Base-by-base conservation (phyloP, 768 basidiomycete species). In the Ramaria rubella region DNA sequence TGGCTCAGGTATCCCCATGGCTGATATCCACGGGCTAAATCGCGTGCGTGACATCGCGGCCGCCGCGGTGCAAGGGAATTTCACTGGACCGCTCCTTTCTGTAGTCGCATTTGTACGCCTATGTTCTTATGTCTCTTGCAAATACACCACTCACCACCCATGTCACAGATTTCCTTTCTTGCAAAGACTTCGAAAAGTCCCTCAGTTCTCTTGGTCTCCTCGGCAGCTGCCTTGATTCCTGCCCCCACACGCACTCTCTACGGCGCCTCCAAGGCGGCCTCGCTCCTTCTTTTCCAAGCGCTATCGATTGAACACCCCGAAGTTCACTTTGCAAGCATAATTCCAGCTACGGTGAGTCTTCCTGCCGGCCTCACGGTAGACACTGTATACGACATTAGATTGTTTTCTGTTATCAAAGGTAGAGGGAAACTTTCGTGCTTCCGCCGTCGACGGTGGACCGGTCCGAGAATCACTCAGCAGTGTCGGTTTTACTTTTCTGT, bases 211-310 rank as follows among this genome's bases (percentile, higher is more conserved):
- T 81, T 94, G 40, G 66, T 96, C 33, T 90, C 90, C 7, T 87
- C 85, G 27, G 73, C 86, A 2, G 94, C 86, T 2, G 82, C 90
- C 2, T 74, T 86, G 5, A 83, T 94, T 33, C 89, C 94, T 2
- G 82, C 93, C 0, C 94, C 94, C 1, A 92, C 89, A 1, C 85
- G 94, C 6, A 73, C 89, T 1, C 71, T 97, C 33, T 97, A 97
- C 66, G 82, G 79, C 0, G 82, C 91, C 3, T 89, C 87, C 9
- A 96, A 97, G 68, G 76, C 86, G 2, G 87, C 92, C 0, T 82
- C 87, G 1, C 78, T 90, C 27, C 60, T 85, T 5, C 81, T 94
- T 55, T 92, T 83, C 68, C 87, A 89, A 68, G 76, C 86, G 0
- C 81, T 93, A 30, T 73, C 90, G 4, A 87, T 91, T 58, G 91